phyloP scores from a whole-genome alignment of 768 basidiomycete genomes.

The Chalciporus sphaerocephalus region DNA sequence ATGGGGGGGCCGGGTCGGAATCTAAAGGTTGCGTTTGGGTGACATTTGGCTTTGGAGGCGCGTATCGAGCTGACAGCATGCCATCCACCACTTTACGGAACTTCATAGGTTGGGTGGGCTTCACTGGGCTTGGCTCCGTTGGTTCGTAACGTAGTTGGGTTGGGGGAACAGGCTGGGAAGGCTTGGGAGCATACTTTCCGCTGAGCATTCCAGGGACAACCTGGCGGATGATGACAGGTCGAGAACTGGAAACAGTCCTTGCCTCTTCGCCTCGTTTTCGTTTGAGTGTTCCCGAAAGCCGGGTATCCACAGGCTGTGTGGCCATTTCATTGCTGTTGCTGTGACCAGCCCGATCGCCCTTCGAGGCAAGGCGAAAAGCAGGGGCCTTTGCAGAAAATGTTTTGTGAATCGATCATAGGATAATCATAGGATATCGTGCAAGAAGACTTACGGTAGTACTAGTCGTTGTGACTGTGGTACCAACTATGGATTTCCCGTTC shows the following conservation, averaged over 20 bases:
- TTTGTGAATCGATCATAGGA: not conserved
- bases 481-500: constrained; percentile 2
- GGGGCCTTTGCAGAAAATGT: constrained; percentile 8
- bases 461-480: constrained; percentile 2
- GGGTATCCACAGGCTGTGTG: constrained; percentile 7
- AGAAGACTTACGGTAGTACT: constrained; percentile 18
- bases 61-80: constrained; percentile 30
- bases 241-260: constrained; percentile 17
- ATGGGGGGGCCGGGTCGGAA: constrained; percentile 3
- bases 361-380: constrained; percentile 6
- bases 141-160: constrained; percentile 6
- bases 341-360: constrained; percentile 10
- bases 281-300: constrained; percentile 27
- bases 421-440: not conserved
- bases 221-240: constrained; percentile 33
- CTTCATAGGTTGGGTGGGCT: constrained; percentile 28
- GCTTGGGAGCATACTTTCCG: constrained; percentile 27
- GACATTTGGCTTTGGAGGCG: constrained; percentile 15
- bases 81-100: constrained; percentile 40
- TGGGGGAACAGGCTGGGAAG: constrained; percentile 13
- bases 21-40: constrained; percentile 5
- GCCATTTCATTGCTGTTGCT: constrained; percentile 8
- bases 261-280: constrained; percentile 25
- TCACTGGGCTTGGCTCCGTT: constrained; percentile 17
- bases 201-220: constrained; percentile 35